A percentile compares a stretch with the other conserved stretches of the same genome.
Conservation (phyloP, 164 flowering plant genomes). For the Macadamia integrifolia region DNA sequence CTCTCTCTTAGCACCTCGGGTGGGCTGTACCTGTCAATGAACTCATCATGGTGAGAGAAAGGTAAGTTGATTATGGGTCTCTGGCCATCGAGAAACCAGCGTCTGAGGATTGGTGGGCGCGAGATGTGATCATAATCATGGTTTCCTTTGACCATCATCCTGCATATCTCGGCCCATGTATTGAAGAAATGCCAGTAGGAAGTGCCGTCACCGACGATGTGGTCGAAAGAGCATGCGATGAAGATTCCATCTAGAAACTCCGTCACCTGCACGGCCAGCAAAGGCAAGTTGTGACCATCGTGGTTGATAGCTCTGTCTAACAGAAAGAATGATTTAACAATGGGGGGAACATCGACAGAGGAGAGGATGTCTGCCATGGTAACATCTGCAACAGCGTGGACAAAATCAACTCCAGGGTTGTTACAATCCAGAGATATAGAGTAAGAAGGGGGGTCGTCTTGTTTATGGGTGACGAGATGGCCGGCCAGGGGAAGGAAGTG, state of each 20-base stretch:
- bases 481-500: constrained; percentile 56
- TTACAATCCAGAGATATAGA: constrained; percentile 39
- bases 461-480: constrained; percentile 27
- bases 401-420: constrained; percentile 44
- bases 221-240: constrained; percentile 50
- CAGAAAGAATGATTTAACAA: constrained; percentile 45
- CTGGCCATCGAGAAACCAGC: no score
- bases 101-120: no score
- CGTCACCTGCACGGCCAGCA: constrained; percentile 51
- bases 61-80: no score
- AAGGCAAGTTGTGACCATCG: constrained; percentile 42
- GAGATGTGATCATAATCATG: no score
- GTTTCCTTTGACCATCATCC: background rate
- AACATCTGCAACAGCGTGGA: constrained; percentile 32
- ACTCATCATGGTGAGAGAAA: no score
- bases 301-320: constrained; percentile 37
- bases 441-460: constrained; percentile 18
- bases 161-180: constrained; percentile 37
- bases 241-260: constrained; percentile 51
- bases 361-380: constrained; percentile 32
- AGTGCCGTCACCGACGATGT: constrained; percentile 42
- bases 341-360: constrained; percentile 35
- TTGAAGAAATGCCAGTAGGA: constrained; percentile 54
- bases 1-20: no score
- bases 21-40: no score